Conservation (phyloP, 1,284 basidiomycete genomes). For the Fistulina hepatica region DNA sequence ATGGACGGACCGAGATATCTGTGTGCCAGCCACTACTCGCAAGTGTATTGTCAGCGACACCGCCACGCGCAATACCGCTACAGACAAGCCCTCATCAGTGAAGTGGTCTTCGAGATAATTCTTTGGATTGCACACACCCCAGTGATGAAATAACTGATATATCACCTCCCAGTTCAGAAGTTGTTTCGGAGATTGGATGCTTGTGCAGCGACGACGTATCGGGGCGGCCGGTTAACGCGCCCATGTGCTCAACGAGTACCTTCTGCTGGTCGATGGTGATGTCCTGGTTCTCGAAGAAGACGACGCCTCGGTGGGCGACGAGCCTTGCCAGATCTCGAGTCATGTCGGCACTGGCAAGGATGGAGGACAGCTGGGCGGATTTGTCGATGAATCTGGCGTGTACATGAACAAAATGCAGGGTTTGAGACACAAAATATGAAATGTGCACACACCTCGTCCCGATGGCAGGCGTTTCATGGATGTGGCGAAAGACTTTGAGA, state of each 20-base stretch:
- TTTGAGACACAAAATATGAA: too few relatives aligned
- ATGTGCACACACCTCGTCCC: too few relatives aligned
- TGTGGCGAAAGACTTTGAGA: slow-evolving; percentile 10
- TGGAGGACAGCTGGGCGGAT: slow-evolving; percentile 15
- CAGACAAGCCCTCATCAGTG: background rate
- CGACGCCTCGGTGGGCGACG: slow-evolving; percentile 60
- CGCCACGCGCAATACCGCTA: slow-evolving; percentile 32
- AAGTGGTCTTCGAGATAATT: background rate
- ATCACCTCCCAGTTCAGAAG: slow-evolving; percentile 37
- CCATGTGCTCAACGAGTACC: slow-evolving; percentile 38
- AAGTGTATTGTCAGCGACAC: slow-evolving; percentile 20
- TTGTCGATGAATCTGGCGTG: slow-evolving; percentile 17
- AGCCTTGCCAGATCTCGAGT: slow-evolving; percentile 36
- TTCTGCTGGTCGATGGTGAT: slow-evolving; percentile 27
- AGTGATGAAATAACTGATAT: slow-evolving; percentile 36
- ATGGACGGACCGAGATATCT: slow-evolving; percentile 63
- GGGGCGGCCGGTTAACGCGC: slow-evolving; percentile 48
- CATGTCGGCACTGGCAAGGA: slow-evolving; percentile 18
- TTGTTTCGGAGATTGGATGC: slow-evolving; percentile 52
- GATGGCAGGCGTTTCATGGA: slow-evolving; percentile 18
- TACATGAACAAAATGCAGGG: too few relatives aligned
- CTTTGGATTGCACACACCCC: slow-evolving; percentile 19
- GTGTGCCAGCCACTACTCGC: slow-evolving; percentile 41
- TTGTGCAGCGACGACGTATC: slow-evolving; percentile 43
- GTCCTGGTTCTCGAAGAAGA: slow-evolving; percentile 51